Percentiles rank a stretch among this genome's conserved stretches.
Evolutionary conservation across 495 filamentous ascomycete species (phyloP).

Genomic region (Penicillium daleae): DNA sequence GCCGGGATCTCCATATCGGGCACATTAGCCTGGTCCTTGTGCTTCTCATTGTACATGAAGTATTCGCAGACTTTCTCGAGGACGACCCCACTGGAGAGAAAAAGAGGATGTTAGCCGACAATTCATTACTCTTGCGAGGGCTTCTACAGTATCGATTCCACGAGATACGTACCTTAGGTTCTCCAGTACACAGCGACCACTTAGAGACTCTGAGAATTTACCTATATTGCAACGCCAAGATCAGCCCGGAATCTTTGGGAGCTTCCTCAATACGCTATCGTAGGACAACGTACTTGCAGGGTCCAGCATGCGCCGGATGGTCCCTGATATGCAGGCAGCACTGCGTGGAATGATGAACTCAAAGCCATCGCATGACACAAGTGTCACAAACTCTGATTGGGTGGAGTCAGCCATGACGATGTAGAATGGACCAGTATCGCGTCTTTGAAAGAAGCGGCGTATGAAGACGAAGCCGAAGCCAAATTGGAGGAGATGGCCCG

Average conservation of each 20-base stretch:
- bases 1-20: conserved; percentile 87
- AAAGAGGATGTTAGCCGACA: conserved; percentile 7
- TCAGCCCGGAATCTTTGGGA: background rate
- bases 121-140: background rate
- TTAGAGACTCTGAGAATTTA: conserved; percentile 69
- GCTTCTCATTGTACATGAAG: conserved; percentile 85
- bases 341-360: conserved; percentile 85
- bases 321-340: conserved; percentile 72
- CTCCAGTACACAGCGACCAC: conserved; percentile 66
- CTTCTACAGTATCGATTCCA: background rate
- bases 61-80: conserved; percentile 93
- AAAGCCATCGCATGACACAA: conserved; percentile 84
- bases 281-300: conserved; percentile 60
- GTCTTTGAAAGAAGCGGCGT: background rate
- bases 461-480: conserved; percentile 11
- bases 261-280: background rate
- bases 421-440: background rate
- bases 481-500: conserved; percentile 27
- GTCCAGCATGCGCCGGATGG: conserved; percentile 85
- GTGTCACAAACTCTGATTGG: conserved; percentile 68
- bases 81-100: conserved; percentile 64
- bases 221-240: conserved; percentile 43
- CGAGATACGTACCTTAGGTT: conserved; percentile 68
- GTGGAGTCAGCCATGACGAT: conserved; percentile 25
- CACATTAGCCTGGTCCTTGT: conserved; percentile 74